Evolutionary conservation across 2,329 filamentous ascomycete species (phyloP), one percentile per base, ranked within the genome.

Genomic region (Keithomyces neogunnii): DNA sequence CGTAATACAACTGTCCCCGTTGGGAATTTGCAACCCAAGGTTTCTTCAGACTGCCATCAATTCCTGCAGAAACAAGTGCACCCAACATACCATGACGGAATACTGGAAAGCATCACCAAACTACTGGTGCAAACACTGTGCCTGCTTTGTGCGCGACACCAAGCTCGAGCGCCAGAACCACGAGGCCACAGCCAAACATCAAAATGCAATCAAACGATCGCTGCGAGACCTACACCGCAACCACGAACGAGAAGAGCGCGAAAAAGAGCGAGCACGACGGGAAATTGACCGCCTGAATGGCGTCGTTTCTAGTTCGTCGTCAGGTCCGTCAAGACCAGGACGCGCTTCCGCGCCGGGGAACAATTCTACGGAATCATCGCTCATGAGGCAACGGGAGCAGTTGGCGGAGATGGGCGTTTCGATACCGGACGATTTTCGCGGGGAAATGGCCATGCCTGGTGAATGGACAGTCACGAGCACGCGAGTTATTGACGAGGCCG

Each of bases 111-210:
- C 92, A 26, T 96, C 91, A 67, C 91, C 91, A 5, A 92, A 86
- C 66, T 95, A 95, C 73, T 97, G 91, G 90, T 99, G 93, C 81
- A 97, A 97, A 69, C 89, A 96, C 75, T 99, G 93, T 80, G 82
- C 83, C 64, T 81, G 80, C 65, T 97, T 84, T 69, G 88, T 99
- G 47, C 88, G 89, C 70, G 93, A 99, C 74, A 96, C 91, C 28
- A 85, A 89, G 59, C 82, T 96, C 68, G 91, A 96, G 68, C 86
- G 85, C 60, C 78, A 84, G 57, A 92, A 96, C 69, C 91, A 96
- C 71, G 91, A 96, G 69, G 81, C 87, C 30, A 95, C 89, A 0
- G 85, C 74, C 11, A 89, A 85, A 66, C 91, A 96, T 68, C 89
- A 96, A 71, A 81, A 82, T 63, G 85, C 81, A 57, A 81, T 97